A percentile compares a stretch with the other conserved stretches of the same genome.
These are phyloP conservation scores for Claviceps sp. DNA, from an alignment of 2,329 filamentous ascomycete genomes.

Conservation along the genomic window DNA sequence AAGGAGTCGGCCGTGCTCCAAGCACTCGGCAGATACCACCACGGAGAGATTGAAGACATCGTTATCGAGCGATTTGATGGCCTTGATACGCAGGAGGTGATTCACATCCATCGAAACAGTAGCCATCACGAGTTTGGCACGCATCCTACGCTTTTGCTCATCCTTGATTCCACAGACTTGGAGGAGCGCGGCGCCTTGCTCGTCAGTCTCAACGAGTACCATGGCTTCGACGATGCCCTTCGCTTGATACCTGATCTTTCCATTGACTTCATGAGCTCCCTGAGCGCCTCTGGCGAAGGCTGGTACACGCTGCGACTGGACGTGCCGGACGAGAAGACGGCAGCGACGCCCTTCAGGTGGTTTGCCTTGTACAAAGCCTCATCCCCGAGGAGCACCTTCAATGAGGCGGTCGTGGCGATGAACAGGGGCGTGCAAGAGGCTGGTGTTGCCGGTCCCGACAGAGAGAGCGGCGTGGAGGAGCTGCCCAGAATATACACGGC, in stretches of 20 bases:
- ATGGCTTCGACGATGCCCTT: constrained; percentile 4
- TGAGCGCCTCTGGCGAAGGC: constrained; percentile 1
- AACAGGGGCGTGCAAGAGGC: constrained; percentile 1
- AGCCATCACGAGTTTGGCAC: neutral
- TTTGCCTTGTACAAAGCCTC: constrained; percentile 2
- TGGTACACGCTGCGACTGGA: constrained; percentile 3
- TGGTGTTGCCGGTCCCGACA: neutral
- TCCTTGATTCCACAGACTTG: constrained; percentile 2
- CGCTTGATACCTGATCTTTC: neutral
- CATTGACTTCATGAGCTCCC: neutral
- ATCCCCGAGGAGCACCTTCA: neutral
- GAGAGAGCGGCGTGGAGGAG: neutral
- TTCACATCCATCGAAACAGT: neutral
- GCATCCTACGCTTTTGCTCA: neutral
- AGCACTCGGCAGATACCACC: neutral
- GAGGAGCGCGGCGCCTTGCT: neutral
- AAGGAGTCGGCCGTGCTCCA: neutral
- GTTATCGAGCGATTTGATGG: neutral
- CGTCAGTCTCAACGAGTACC: constrained; percentile 4
- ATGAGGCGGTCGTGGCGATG: neutral
- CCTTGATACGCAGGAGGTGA: neutral
- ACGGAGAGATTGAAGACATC: neutral
- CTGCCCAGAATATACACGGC: neutral
- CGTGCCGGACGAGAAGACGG: neutral
- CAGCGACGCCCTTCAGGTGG: neutral